Percentiles rank a stretch among this genome's conserved stretches.
Conservation (phyloP, 1,284 basidiomycete species). For the Ustilago tritici region DNA sequence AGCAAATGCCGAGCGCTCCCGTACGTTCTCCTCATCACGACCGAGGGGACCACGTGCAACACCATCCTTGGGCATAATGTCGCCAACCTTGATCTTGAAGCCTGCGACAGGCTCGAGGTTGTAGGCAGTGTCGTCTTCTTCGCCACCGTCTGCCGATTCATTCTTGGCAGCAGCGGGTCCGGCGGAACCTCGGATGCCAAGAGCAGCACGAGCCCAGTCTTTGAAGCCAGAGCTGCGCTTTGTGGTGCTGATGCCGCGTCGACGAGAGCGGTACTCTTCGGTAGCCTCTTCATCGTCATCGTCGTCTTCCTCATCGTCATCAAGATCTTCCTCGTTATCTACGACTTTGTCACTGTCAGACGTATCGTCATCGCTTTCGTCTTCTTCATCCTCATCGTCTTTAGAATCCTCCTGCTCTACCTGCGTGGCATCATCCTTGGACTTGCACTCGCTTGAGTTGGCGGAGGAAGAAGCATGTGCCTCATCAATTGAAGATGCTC, state of each 20-base stretch:
- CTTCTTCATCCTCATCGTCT: slow-evolving; percentile 12
- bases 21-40: slow-evolving; percentile 38
- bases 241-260: slow-evolving; percentile 53
- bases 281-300: slow-evolving; percentile 33
- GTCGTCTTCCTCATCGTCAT: slow-evolving; percentile 23
- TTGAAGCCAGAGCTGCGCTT: slow-evolving; percentile 62
- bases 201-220: slow-evolving; percentile 64
- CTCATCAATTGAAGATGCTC: slow-evolving; percentile 3
- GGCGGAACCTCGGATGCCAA: slow-evolving; percentile 50
- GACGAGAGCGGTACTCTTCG: slow-evolving; percentile 38
- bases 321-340: slow-evolving; percentile 31
- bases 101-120: slow-evolving; percentile 64
- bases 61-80: slow-evolving; percentile 64
- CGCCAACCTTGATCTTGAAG: slow-evolving; percentile 58
- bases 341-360: slow-evolving; percentile 26
- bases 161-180: slow-evolving; percentile 15
- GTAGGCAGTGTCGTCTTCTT: slow-evolving; percentile 41
- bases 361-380: slow-evolving; percentile 15
- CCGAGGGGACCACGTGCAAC: slow-evolving; percentile 67
- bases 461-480: slow-evolving; percentile 13
- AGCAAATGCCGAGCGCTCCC: slow-evolving; percentile 57
- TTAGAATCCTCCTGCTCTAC: slow-evolving; percentile 3
- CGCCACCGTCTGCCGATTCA: slow-evolving; percentile 19
- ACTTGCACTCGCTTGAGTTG: slow-evolving; percentile 8
- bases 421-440: not conserved